Percentiles rank a stretch among this genome's conserved stretches.
Evolutionary conservation across 2,329 filamentous ascomycete species (phyloP).

Genomic region (Botryotinia narcissicola): DNA sequence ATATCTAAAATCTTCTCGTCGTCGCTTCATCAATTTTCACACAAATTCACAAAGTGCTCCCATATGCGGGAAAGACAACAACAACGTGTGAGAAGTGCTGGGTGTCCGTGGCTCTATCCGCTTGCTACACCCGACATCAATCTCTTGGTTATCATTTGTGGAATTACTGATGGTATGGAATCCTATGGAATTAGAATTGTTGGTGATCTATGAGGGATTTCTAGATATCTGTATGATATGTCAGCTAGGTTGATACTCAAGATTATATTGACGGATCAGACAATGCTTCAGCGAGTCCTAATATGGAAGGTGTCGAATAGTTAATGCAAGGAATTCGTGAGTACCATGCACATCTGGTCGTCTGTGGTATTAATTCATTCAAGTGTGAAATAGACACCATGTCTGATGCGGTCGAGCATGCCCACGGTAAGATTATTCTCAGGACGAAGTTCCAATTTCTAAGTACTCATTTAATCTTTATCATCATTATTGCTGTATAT

Average conservation of each 20-base stretch:
- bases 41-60: not conserved
- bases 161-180: not conserved
- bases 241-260: not conserved
- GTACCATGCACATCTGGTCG: not conserved
- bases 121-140: not conserved
- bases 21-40: not conserved
- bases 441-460: too few relatives aligned
- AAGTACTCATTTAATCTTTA: not conserved
- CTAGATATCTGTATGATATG: not conserved
- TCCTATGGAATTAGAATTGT: not conserved
- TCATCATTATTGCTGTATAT: not conserved
- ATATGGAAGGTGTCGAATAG: not conserved
- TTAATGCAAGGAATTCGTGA: not conserved
- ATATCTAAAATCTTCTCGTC: not conserved
- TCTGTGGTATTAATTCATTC: not conserved
- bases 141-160: not conserved
- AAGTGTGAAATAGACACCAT: not conserved
- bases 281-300: not conserved
- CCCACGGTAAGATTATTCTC: not conserved
- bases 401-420: not conserved
- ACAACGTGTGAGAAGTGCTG: not conserved
- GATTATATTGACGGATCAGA: not conserved
- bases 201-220: not conserved
- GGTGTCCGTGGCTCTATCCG: not conserved
- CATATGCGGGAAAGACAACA: rapidly evolving